These are phyloP conservation scores for Leavenworthia alabamica DNA, from an alignment of 345 rosid genomes.

Conservation along the genomic window DNA sequence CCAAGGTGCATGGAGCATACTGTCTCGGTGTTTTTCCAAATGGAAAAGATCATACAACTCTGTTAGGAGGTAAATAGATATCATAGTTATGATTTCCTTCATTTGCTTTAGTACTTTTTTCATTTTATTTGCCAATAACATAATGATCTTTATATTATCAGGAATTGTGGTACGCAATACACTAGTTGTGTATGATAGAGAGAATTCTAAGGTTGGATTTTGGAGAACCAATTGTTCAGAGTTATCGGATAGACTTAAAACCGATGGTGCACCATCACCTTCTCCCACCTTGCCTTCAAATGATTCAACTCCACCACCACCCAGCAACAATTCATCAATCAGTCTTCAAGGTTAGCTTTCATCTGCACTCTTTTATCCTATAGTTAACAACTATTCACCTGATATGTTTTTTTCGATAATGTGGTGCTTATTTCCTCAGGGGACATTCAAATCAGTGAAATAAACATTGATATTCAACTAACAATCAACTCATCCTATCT, in stretches of 20 bases:
- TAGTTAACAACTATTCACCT: background rate
- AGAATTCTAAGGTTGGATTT: constrained; percentile 74
- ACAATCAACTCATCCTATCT: constrained; percentile 46
- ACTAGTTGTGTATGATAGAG: constrained; percentile 81
- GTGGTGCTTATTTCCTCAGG: constrained; percentile 25
- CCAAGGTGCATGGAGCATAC: constrained; percentile 66
- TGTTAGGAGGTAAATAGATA: constrained; percentile 62
- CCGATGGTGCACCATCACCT: constrained; percentile 40
- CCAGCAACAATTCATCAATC: constrained; percentile 25
- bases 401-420: background rate
- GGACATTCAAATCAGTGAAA: constrained; percentile 45
- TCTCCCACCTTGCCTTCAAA: constrained; percentile 38
- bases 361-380: background rate
- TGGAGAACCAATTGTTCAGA: constrained; percentile 98
- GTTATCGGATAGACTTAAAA: constrained; percentile 69
- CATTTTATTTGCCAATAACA: background rate
- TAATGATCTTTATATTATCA: constrained; percentile 13
- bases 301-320: constrained; percentile 37
- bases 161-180: constrained; percentile 87
- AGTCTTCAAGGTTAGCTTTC: constrained; percentile 18
- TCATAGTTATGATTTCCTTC: background rate
- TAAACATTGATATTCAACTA: constrained; percentile 55
- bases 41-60: constrained; percentile 80
- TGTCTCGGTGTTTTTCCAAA: constrained; percentile 89
- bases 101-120: background rate